Evolutionary conservation across 345 rosid species (phyloP), one percentile per base, ranked within the genome.

Genomic region (Eucalyptus brandiana): DNA sequence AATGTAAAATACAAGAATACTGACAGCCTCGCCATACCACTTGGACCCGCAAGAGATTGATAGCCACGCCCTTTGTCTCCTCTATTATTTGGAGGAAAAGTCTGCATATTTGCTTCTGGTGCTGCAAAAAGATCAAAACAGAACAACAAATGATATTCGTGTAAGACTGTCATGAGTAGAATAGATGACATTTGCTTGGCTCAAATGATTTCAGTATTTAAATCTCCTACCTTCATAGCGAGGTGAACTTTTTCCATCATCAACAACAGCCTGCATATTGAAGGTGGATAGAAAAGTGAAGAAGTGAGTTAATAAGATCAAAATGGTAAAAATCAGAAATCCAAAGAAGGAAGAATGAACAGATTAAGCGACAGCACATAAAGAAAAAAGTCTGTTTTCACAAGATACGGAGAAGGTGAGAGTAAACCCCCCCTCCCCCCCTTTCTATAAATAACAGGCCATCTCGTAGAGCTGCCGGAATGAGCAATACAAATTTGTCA

Each of bases 81-180:
- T 80, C 91, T 94, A 88, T 89, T 91, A 88, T 67, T 90, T 14
- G 96, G 98, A 87, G 99, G 98, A 89, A 94, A 95, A 87, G 87
- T 92, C 89, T 95, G 95, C 98, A 96, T 91, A 87, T 88, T 96
- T 56, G 98, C 98, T 90, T 93, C 93, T 28, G 98, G 96, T 18
- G 88, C 99, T 95, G 93, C 90, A 91, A 44, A 69, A 44, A 92
- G 80, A 54, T 90, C 87, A 88, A 67, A 72, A 72, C 76, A 53
- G 90, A 91, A 89, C 87, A 83, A 26, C 11, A 53, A 69, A 58
- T 24, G 17, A 80, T 21, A 56, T 13, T 48, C 40, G 7, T 9
- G 34, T 10, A 48, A 53, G 32, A 88, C 54, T 32, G 34, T 18
- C 86, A 62, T 19, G 24, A 88, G 69, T 56, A 90, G 54, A 81